Evolutionary conservation across 306 rosid genomes (phyloP), one percentile per base, ranked within the genome.

Genomic region (Betula pendula): DNA sequence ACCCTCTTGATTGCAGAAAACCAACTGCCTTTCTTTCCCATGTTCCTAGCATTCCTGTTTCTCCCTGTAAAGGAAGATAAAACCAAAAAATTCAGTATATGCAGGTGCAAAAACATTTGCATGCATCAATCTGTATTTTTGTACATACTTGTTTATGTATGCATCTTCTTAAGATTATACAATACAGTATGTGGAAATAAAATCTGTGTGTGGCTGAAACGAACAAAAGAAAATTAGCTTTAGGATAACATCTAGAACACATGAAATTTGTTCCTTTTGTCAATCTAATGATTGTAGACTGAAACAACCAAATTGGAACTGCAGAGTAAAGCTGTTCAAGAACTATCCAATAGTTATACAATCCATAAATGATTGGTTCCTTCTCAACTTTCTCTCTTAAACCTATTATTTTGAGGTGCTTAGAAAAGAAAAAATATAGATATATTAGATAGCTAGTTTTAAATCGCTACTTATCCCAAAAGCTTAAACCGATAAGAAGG

Each of bases 1-100:
- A 86, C 96, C 72, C 92, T 90, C 86, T 91, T 95, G 81, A 95
- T 89, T 72, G 97, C 96, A 75, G 97, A 84, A 89, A 95, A 88
- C 97, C 99, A 95, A 83, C 94, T 85, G 76, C 99, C 97, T 48
- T 86, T 92, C 92, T 89, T 95, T 81, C 99, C 97, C 99, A 95
- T 94, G 80, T 79, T 84, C 90, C 88, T 79, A 88, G 95, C 97
- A 95, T 95, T 88, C 84, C 90, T 83, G 73, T 87, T 53, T 84
- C 81, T 81, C 79, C 87, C 96, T 89, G 86, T 17, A 59, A 84
- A 29, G 58, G 55, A 27, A 68, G 74, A 63, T 17, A 20, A 77
- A 76, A 75, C 76, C 40, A 72, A 74, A 65, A 73, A 59, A 22
- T 75, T 65, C 72, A 62, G 81, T 13, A 71, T 17, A 75, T 50